Percentiles rank a stretch among this genome's conserved stretches.
Conservation (phyloP, 2,329 filamentous ascomycete species). For the Amesomyces nigricolor region DNA sequence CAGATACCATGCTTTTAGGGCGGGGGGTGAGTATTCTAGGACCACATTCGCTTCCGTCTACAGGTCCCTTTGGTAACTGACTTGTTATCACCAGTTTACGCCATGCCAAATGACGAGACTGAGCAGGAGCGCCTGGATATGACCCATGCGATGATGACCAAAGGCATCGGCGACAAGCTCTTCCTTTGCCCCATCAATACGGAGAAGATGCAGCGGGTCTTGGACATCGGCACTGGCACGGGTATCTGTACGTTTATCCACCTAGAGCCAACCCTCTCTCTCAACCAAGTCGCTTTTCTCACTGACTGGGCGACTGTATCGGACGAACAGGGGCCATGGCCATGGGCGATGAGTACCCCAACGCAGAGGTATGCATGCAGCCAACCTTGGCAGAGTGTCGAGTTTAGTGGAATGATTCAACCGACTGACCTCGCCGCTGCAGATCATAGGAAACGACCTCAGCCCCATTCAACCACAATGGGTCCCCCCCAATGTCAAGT, state of each 20-base stretch:
- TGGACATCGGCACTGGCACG: conserved; percentile 11
- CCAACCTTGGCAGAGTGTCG: no score
- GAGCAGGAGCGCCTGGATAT: conserved; percentile 32
- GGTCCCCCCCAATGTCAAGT: conserved; percentile 32
- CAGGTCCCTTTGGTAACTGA: no score
- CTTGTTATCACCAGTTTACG: conserved; percentile 12
- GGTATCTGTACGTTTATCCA: conserved; percentile 9
- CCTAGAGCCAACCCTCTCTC: neutral
- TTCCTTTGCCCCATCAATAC: conserved; percentile 11
- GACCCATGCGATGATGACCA: conserved; percentile 11
- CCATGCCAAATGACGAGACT: conserved; percentile 28
- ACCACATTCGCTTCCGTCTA: no score
- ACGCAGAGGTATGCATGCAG: conserved; percentile 6
- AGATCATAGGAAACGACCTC: conserved; percentile 30
- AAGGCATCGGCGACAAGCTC: conserved; percentile 3
- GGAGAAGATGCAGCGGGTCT: conserved; percentile 12
- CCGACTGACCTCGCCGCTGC: conserved; percentile 30
- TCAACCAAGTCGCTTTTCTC: no score
- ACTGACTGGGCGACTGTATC: no score
- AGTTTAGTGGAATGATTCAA: conserved; percentile 13
- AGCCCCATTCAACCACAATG: conserved; percentile 30
- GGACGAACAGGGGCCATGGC: conserved; percentile 15
- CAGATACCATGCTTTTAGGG: no score
- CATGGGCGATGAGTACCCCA: conserved; percentile 31
- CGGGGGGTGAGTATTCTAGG: no score